Conservation (phyloP, 495 filamentous ascomycete species). For the Cairneyella variabilis region DNA sequence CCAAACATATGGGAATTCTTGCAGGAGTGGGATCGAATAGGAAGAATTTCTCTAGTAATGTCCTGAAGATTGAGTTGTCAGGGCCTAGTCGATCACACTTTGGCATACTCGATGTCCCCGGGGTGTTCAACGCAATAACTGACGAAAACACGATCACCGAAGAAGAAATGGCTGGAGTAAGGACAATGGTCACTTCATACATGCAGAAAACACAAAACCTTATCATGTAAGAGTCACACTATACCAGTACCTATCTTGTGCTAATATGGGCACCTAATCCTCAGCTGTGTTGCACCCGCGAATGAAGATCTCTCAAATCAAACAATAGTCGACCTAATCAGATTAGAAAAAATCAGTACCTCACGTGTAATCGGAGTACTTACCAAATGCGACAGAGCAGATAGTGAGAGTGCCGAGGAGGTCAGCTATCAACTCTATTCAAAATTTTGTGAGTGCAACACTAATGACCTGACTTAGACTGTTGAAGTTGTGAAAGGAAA, state of each 20-base stretch:
- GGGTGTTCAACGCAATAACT: conserved; percentile 51
- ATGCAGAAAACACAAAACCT: conserved; percentile 49
- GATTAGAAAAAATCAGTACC: neutral
- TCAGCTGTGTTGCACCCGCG: conserved; percentile 41
- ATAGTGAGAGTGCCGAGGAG: neutral
- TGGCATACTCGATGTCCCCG: conserved; percentile 59
- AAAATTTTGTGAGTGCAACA: too few species aligned
- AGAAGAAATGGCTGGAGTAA: conserved; percentile 43
- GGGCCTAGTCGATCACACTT: conserved; percentile 56
- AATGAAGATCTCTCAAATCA: conserved; percentile 57
- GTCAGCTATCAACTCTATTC: conserved; percentile 1
- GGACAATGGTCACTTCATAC: conserved; percentile 50
- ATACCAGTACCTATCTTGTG: too few species aligned
- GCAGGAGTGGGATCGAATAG: neutral
- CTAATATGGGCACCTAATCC: too few species aligned
- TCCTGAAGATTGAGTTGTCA: conserved; percentile 54
- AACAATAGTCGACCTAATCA: conserved; percentile 40
- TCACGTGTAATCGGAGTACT: conserved; percentile 12
- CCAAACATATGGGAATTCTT: conserved; percentile 24
- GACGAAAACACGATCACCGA: conserved; percentile 28
- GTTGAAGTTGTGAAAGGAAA: conserved; percentile 3
- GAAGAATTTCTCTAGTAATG: conserved; percentile 45
- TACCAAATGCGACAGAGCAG: conserved; percentile 3
- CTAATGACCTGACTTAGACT: too few species aligned
- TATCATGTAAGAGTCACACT: conserved; percentile 40